Base-by-base conservation (phyloP, 176 grass and related monocot species). In the Avena atlantica region DNA sequence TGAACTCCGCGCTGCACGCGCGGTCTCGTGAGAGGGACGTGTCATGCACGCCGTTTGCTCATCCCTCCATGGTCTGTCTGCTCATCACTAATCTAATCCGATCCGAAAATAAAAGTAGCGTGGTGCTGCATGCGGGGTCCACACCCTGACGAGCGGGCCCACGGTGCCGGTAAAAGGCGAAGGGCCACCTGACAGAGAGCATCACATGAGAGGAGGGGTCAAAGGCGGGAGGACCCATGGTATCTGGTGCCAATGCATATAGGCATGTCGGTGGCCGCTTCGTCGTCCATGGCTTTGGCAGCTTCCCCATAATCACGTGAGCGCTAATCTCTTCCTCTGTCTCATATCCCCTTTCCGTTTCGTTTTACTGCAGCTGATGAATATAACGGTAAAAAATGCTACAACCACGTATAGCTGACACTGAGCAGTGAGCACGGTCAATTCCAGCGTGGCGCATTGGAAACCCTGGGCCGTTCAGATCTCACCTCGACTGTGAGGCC, bases 261-360 rank as follows among this genome's bases (percentile, higher is more conserved):
- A 72, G 10, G 31, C 42, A 45, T 84, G 93, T 92, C 91, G 88
- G 86, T 85, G 83, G n/a, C n/a, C n/a, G n/a, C n/a, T 65, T 5
- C 24, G 69, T 5, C 24, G 69, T 10, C 60, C 5, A 8, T 19
- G 45, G 55, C 5, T 20, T 80, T 57, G 74, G 57, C 56, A 7
- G 65, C 78, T 91, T 84, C 21, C 56, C 20, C 12, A 29, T 61
- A 53, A 84, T 21, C 24, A 16, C 17, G 79, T 4, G 21, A 59
- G 6, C 36, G 60, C 17, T 20, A 37, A 50, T 20, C 14, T 49
- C 8, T 19, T 23, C 13, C 40, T 42, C 40, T 6, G 40, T 1
- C 6, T 42, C 37, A 6, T 40, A 40, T 40, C 37, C 37, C 37
- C 37, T 40, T 40, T 40, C 5, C 40, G 40, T 42, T 42, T 42